Percentiles rank a stretch among this genome's conserved stretches.
These are phyloP conservation scores for Candida khao-thaluensis DNA, from an alignment of 805 yeast species.

Conservation along the genomic window DNA sequence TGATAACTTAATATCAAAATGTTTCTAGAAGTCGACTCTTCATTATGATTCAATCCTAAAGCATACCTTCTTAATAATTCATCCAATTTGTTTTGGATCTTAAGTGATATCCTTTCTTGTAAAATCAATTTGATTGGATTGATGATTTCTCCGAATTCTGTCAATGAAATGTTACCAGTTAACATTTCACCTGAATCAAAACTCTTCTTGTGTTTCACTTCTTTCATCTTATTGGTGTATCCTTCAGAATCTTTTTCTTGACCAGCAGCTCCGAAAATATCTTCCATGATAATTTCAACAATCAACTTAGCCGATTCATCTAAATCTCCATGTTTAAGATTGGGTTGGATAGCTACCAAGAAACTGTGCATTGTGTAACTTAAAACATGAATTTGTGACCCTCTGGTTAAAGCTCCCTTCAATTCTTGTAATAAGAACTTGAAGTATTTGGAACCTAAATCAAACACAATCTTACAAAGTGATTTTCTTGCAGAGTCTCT, in stretches of 20 bases:
- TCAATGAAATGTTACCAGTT: slow-evolving; percentile 60
- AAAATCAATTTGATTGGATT: slow-evolving; percentile 66
- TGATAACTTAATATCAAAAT: slow-evolving; percentile 74
- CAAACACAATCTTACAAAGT: slow-evolving; percentile 58
- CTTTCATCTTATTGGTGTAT: slow-evolving; percentile 80
- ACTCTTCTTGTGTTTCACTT: slow-evolving; percentile 86
- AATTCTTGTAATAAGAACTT: slow-evolving; percentile 76
- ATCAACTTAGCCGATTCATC: slow-evolving; percentile 63
- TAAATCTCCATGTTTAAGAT: slow-evolving; percentile 65
- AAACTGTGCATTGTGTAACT: slow-evolving; percentile 83
- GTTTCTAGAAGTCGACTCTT: slow-evolving; percentile 53
- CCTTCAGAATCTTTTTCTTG: slow-evolving; percentile 95
- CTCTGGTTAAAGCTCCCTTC: slow-evolving; percentile 74
- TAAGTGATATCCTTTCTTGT: slow-evolving; percentile 61
- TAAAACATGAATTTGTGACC: slow-evolving; percentile 90
- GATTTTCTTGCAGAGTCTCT: slow-evolving; percentile 84
- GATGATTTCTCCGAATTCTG: slow-evolving; percentile 55
- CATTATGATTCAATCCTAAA: slow-evolving; percentile 74
- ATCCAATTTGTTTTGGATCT: slow-evolving; percentile 70
- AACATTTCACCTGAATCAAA: slow-evolving; percentile 82
- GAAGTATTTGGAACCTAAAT: slow-evolving; percentile 73
- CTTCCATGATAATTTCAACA: slow-evolving; percentile 82
- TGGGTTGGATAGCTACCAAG: slow-evolving; percentile 50
- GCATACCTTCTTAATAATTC: slow-evolving; percentile 76
- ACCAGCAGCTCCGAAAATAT: slow-evolving; percentile 86